phyloP scores from a whole-genome alignment of 768 basidiomycete genomes.

The Suillus ampliporus region DNA sequence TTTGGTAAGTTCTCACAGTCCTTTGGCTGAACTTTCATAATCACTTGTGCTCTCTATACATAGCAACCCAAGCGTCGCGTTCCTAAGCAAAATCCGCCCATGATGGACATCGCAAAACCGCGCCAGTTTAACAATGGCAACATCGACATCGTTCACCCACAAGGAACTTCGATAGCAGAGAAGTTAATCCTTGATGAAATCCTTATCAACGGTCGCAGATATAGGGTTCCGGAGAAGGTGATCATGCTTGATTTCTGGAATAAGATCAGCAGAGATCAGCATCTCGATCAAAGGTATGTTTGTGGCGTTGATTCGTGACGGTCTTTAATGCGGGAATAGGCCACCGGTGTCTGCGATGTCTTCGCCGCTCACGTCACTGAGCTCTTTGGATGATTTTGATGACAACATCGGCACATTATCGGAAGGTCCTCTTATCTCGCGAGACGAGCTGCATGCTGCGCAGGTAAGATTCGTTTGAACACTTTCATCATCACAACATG shows the following conservation, averaged over 20 bases:
- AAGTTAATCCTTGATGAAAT: slow-evolving; percentile 80
- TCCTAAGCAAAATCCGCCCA: slow-evolving; percentile 67
- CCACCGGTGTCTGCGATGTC: slow-evolving; percentile 54
- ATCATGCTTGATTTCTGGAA: slow-evolving; percentile 97
- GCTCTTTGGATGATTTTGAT: slow-evolving; percentile 69
- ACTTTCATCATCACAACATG: slow-evolving; percentile 11
- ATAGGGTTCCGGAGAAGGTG: slow-evolving; percentile 90
- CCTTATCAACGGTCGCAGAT: slow-evolving; percentile 85
- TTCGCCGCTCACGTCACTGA: slow-evolving; percentile 76
- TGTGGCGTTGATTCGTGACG: neutral
- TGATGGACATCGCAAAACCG: slow-evolving; percentile 77
- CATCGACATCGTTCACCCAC: slow-evolving; percentile 82
- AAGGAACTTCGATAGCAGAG: slow-evolving; percentile 49
- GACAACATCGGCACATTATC: slow-evolving; percentile 32
- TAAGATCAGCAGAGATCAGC: slow-evolving; percentile 61
- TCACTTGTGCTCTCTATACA: neutral
- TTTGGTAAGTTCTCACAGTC: slow-evolving; percentile 58
- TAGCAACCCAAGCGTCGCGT: slow-evolving; percentile 83
- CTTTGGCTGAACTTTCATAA: neutral
- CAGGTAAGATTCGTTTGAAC: slow-evolving; percentile 47
- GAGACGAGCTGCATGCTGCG: slow-evolving; percentile 62
- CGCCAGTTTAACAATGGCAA: slow-evolving; percentile 89
- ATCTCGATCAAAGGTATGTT: slow-evolving; percentile 49
- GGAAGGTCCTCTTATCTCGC: slow-evolving; percentile 35
- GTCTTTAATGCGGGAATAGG: slow-evolving; percentile 10